Conservation (phyloP, 371 early-diverging fungal genomes). For the Rhizopus delemar region DNA sequence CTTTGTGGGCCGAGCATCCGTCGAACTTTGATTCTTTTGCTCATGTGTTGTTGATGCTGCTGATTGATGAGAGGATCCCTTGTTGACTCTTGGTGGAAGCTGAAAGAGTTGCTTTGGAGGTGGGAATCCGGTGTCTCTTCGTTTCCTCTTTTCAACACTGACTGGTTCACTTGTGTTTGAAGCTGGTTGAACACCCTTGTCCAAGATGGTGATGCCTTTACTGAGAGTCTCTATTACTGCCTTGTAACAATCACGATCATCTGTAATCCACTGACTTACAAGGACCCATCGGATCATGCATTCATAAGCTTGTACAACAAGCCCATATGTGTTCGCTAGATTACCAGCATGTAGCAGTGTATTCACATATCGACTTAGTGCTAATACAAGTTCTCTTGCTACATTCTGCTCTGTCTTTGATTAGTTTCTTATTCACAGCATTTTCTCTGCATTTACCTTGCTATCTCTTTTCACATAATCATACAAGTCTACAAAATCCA, state of each 20-base stretch:
- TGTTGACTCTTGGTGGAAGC: conserved; percentile 42
- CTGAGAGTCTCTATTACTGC: conserved; percentile 70
- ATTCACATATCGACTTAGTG: conserved; percentile 74
- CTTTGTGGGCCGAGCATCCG: conserved; percentile 22
- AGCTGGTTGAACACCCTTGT: conserved; percentile 39
- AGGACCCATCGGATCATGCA: conserved; percentile 76
- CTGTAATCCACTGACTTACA: conserved; percentile 74
- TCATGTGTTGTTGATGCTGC: conserved; percentile 4
- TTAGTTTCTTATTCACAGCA: not conserved
- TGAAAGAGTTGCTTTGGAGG: conserved; percentile 53
- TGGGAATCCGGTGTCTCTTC: conserved; percentile 47
- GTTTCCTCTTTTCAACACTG: conserved; percentile 44
- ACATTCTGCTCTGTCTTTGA: conserved; percentile 48
- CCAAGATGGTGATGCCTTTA: conserved; percentile 69
- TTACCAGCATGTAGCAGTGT: conserved; percentile 49
- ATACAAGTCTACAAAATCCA: conserved; percentile 66
- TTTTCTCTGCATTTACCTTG: conserved; percentile 49
- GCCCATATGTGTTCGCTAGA: conserved; percentile 50
- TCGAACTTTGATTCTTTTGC: not conserved
- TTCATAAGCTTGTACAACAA: conserved; percentile 75
- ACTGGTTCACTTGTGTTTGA: conserved; percentile 15
- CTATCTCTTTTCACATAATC: conserved; percentile 69
- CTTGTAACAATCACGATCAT: conserved; percentile 68
- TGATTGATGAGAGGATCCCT: conserved; percentile 16
- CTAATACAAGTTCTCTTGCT: conserved; percentile 69